Base-by-base conservation (phyloP, 345 rosid genomes). In the Xanthoceras sorbifolium region DNA sequence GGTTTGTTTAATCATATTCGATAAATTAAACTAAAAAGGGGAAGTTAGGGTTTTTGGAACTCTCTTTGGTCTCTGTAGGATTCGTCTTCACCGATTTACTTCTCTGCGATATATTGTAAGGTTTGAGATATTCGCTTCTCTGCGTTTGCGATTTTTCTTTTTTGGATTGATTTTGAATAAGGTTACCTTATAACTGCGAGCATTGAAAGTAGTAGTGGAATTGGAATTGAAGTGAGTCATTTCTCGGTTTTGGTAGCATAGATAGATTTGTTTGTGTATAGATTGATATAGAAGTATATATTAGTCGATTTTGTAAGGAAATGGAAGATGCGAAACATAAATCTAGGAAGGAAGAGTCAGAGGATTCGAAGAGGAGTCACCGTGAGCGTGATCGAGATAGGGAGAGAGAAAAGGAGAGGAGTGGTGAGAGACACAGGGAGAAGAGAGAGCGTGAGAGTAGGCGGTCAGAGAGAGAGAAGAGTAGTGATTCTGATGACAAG, bases 361-460 rank as follows among this genome's bases (percentile, higher is more conserved):
- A 81, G 57, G 95, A 85, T 80, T 83, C 83, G 18, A 91, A 90
- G 80, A 84, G 83, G 79, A 90, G 73, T 66, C 87, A 81, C 38
- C 90, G 83, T 22, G 89, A 82, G 71, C 79, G 81, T 57, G 88
- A 86, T 64, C 78, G 81, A 57, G 88, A 86, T 61, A 82, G 79
- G 75, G 93, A 87, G 71, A 79, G 82, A 44, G 91, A 87, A 36
- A 87, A 85, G 86, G 93, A 87, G 62, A 86, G 81, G 28, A 79
- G 77, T 67, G 82, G 79, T 38, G 90, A 86, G 82, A 84, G 88
- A 75, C 88, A 81, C 34, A 81, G 88, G 72, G 91, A 87, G 74
- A 87, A 86, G 82, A 79, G 76, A 55, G 83, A 79, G 11, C 78
- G 82, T 2, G 83, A 79, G 67, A 86, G 85, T 54, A 76, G 87